phyloP scores from a whole-genome alignment of 805 yeast species.

The Wickerhamomyces chaumierensis region DNA sequence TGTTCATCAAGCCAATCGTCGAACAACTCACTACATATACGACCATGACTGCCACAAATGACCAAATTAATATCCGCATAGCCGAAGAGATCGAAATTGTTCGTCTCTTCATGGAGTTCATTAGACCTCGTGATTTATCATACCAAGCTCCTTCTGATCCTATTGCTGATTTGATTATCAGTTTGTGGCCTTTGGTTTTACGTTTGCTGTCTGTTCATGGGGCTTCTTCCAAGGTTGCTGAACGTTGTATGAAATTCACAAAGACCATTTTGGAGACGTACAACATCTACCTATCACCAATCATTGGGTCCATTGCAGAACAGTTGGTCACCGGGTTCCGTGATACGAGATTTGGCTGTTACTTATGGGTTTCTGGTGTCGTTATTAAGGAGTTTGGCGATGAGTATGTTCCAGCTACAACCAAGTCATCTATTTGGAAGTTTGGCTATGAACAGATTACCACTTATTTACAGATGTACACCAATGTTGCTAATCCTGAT shows the following conservation, averaged over 20 bases:
- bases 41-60: slow-evolving; percentile 16
- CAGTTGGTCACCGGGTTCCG: slow-evolving; percentile 62
- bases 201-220: slow-evolving; percentile 44
- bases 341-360: slow-evolving; percentile 64
- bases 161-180: slow-evolving; percentile 39
- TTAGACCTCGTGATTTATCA: slow-evolving; percentile 28
- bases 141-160: slow-evolving; percentile 29
- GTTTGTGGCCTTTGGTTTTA: slow-evolving; percentile 50
- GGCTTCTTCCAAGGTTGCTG: slow-evolving; percentile 52
- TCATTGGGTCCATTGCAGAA: slow-evolving; percentile 54
- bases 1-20: slow-evolving; percentile 60
- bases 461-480: slow-evolving; percentile 37
- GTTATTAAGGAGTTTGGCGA: slow-evolving; percentile 66
- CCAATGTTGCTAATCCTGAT: slow-evolving; percentile 12
- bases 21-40: slow-evolving; percentile 27
- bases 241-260: slow-evolving; percentile 59
- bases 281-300: slow-evolving; percentile 41
- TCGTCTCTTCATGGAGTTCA: slow-evolving; percentile 45
- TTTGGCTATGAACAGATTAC: slow-evolving; percentile 60
- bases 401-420: slow-evolving; percentile 32
- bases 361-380: slow-evolving; percentile 82
- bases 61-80: slow-evolving; percentile 31
- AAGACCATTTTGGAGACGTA: slow-evolving; percentile 56
- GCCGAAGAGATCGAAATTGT: slow-evolving; percentile 71
- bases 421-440: slow-evolving; percentile 55